These are phyloP conservation scores for Otatea glauca DNA, from an alignment of 176 grass and related monocot species.

Conservation along the genomic window DNA sequence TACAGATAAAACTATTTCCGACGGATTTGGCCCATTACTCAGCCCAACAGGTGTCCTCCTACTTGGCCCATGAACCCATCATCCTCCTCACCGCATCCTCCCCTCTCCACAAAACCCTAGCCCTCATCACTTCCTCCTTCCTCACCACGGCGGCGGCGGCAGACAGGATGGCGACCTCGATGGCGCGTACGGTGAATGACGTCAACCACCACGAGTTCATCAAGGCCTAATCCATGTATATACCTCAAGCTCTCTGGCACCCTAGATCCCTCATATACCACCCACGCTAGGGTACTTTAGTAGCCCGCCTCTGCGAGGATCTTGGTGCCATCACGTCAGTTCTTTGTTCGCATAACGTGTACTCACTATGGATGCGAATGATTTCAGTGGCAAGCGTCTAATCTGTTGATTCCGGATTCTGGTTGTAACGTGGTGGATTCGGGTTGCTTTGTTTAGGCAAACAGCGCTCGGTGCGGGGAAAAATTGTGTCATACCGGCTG, in stretches of 20 bases:
- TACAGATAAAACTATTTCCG: too few species aligned
- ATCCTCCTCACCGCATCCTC: too few species aligned
- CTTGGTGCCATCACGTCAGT: neutral
- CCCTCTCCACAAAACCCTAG: slow-evolving; percentile 42
- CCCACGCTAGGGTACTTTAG: neutral
- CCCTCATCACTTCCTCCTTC: neutral
- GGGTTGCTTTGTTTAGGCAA: neutral
- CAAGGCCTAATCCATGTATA: slow-evolving; percentile 60
- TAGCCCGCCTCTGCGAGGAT: neutral
- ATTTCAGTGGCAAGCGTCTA: neutral
- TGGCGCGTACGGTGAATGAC: slow-evolving; percentile 61
- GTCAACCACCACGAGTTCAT: slow-evolving; percentile 66
- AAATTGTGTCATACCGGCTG: neutral
- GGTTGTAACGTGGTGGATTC: neutral
- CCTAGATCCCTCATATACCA: neutral
- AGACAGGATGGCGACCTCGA: slow-evolving; percentile 34
- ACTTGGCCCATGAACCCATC: too few species aligned
- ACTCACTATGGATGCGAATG: neutral
- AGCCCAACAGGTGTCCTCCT: too few species aligned
- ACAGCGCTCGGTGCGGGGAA: accelerated
- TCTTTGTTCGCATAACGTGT: neutral
- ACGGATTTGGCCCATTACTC: too few species aligned
- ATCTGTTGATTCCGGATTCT: neutral
- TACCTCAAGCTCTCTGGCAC: slow-evolving; percentile 75
- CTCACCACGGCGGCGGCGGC: slow-evolving; percentile 9